Base-by-base conservation (phyloP, 495 filamentous ascomycete genomes). In the Lasiosphaeriaceae sp. region DNA sequence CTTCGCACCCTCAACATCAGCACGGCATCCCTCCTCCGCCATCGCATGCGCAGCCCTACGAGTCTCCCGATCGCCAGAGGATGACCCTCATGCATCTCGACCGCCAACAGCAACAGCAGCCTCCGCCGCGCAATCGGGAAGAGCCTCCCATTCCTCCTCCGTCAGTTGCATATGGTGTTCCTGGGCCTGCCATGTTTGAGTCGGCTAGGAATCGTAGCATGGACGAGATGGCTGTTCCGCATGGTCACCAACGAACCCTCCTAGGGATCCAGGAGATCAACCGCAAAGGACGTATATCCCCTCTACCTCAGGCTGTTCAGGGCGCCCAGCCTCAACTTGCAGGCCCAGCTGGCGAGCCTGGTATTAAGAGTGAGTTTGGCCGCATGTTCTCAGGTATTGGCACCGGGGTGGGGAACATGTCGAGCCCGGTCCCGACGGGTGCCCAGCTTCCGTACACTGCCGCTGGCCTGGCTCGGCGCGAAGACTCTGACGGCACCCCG, bases 351-450 rank as follows among this genome's bases (percentile, higher is more conserved):
- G 87, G 85, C 6, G 90, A 95, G 62, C 86, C 91, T 0, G 84
- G 84, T 11, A 92, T 96, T 64, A 96, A 96, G 77, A 92, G 85
- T 67, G 92, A 96, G 63, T 88, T 96, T 66, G 90, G 90, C 9
- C 83, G 89, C 29, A 93, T 96, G 75, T 96, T 96, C 72, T 88
- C 89, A 3, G 92, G 92, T 19, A 88, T 96, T 62, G 91, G 92
- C 39, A 92, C 87, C 70, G 92, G 91, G 43, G 85, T 92, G 6
- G 86, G 89, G 26, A 83, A 80, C 45, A 79, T 83, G 44, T 73
- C 70, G 31, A 78, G 77, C 61, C 76, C 77, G 0, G 78, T 80
- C 12, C 77, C 80, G 4, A 62, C 79, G 9, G 78, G 72, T 6
- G 68, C 73, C 12, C 75, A 77, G 50, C 62, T 74, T 20, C 75